Evolutionary conservation across 345 rosid species (phyloP).

Genomic region (Moricandia arvensis): DNA sequence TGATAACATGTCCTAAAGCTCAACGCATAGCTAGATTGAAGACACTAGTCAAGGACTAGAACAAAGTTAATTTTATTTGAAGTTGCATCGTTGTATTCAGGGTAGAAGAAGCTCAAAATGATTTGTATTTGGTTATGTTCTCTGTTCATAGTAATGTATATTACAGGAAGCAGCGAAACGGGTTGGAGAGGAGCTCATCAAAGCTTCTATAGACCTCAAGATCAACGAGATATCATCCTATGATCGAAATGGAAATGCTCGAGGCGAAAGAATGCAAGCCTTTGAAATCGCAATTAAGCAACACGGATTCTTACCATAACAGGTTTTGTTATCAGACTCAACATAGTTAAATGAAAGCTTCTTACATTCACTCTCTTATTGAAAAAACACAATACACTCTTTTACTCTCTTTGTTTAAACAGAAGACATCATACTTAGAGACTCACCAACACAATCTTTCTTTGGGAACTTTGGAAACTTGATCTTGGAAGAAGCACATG

Average conservation of each 20-base stretch:
- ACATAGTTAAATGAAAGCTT: background rate
- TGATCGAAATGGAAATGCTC: slow-evolving; percentile 74
- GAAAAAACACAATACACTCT: background rate
- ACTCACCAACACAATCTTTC: background rate
- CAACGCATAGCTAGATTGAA: background rate
- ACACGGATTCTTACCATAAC: slow-evolving; percentile 71
- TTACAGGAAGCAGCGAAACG: slow-evolving; percentile 78
- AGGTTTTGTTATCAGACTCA: slow-evolving; percentile 25
- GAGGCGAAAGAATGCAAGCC: slow-evolving; percentile 78
- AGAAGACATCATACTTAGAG: slow-evolving; percentile 13
- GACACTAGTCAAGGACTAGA: background rate
- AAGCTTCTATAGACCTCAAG: slow-evolving; percentile 60
- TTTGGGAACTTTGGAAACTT: slow-evolving; percentile 47
- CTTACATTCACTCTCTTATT: slow-evolving; percentile 25
- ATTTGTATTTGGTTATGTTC: too few species aligned
- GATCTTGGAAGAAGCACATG: slow-evolving; percentile 56
- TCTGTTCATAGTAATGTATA: too few species aligned
- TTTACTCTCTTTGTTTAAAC: slow-evolving; percentile 10
- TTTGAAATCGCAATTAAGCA: slow-evolving; percentile 68
- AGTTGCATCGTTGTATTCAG: background rate
- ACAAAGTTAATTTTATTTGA: too few species aligned
- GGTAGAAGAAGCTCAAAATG: too few species aligned
- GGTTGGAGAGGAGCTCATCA: slow-evolving; percentile 81
- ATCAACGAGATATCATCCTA: slow-evolving; percentile 73
- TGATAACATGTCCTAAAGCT: background rate